These are phyloP conservation scores for Myxozyma udenii DNA, from an alignment of 805 yeast genomes.

Conservation along the genomic window DNA sequence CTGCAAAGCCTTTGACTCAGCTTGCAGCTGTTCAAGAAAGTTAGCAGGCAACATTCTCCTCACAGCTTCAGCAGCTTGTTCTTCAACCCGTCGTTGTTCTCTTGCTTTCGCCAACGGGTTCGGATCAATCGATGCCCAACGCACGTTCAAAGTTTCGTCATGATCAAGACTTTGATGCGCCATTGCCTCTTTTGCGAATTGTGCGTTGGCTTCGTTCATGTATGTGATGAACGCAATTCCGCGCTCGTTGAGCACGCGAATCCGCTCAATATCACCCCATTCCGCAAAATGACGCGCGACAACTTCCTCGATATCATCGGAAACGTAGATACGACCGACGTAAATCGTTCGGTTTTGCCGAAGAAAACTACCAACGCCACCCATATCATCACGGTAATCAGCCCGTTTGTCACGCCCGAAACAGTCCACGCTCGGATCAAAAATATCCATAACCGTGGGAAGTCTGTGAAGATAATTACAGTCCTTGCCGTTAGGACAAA, in stretches of 20 bases:
- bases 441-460: conserved; percentile 59
- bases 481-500: conserved; percentile 66
- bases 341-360: conserved; percentile 70
- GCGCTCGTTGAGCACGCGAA: conserved; percentile 58
- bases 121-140: conserved; percentile 92
- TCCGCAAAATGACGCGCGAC: conserved; percentile 56
- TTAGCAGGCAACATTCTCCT: conserved; percentile 39
- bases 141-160: conserved; percentile 62
- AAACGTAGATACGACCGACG: conserved; percentile 56
- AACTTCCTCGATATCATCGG: conserved; percentile 44
- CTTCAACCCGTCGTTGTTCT: conserved; percentile 50
- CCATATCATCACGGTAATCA: conserved; percentile 86
- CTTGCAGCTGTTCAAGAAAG: conserved; percentile 20
- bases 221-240: conserved; percentile 78
- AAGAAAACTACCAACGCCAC: conserved; percentile 82
- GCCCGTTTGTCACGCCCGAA: conserved; percentile 87
- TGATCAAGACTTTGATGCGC: conserved; percentile 69
- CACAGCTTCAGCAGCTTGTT: conserved; percentile 49
- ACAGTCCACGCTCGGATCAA: conserved; percentile 71
- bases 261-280: conserved; percentile 71
- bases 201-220: conserved; percentile 68
- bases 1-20: conserved; percentile 12
- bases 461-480: conserved; percentile 77
- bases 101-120: conserved; percentile 60
- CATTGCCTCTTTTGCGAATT: conserved; percentile 96